These are phyloP conservation scores for Paulownia fortunei DNA, from an alignment of 257 asterid species.

Conservation along the genomic window DNA sequence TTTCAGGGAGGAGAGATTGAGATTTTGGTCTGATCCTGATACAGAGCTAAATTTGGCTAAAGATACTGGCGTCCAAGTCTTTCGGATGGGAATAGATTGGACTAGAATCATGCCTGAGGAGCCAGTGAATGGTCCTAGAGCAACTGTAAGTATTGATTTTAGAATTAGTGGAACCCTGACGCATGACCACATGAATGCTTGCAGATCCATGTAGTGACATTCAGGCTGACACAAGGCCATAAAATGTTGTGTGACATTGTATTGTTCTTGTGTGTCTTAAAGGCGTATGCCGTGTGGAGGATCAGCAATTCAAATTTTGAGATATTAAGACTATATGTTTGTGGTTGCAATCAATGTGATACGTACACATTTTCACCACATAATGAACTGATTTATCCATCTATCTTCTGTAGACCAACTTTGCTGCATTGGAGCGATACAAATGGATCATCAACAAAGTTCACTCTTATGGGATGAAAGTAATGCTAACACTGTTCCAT, in stretches of 20 bases:
- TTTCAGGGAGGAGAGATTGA: slow-evolving; percentile 92
- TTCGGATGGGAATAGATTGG: slow-evolving; percentile 98
- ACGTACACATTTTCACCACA: neutral
- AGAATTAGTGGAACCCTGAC: neutral
- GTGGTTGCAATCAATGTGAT: neutral
- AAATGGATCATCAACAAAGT: slow-evolving; percentile 87
- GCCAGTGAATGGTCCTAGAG: slow-evolving; percentile 64
- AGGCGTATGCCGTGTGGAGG: neutral
- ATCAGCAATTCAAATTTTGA: neutral
- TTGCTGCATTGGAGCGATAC: slow-evolving; percentile 92
- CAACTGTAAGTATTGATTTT: slow-evolving; percentile 55
- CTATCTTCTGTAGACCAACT: slow-evolving; percentile 63
- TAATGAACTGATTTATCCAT: neutral
- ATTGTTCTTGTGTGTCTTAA: neutral
- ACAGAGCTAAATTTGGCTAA: slow-evolving; percentile 87
- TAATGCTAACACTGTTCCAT: slow-evolving; percentile 92
- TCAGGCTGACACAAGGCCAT: neutral
- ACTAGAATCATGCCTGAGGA: slow-evolving; percentile 93
- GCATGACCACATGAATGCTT: neutral
- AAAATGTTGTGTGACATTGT: neutral
- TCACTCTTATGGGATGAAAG: slow-evolving; percentile 92
- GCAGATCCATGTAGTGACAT: neutral
- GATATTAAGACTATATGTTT: neutral
- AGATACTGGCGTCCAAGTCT: slow-evolving; percentile 87
- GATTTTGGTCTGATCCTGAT: slow-evolving; percentile 99